A percentile compares a stretch with the other conserved stretches of the same genome.
phyloP scores from a whole-genome alignment of 2,329 filamentous ascomycete species.

The Alternaria gansuensis region DNA sequence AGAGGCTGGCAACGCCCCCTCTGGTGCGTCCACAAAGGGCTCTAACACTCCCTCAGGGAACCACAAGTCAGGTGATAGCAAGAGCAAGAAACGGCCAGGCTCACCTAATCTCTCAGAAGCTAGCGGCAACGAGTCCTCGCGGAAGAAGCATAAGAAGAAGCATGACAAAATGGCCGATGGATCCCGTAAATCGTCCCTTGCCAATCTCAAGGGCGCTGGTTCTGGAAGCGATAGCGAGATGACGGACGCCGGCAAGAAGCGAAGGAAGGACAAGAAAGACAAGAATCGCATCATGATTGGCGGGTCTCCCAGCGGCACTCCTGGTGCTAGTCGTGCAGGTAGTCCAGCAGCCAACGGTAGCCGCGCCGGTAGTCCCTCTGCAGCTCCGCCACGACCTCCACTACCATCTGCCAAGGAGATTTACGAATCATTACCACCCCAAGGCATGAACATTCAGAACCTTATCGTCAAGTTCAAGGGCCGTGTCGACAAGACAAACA shows the following conservation, averaged over 20 bases:
- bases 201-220: constrained; percentile 57
- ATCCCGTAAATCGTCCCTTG: constrained; percentile 39
- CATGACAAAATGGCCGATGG: constrained; percentile 40
- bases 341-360: constrained; percentile 54
- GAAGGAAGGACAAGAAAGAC: constrained; percentile 65
- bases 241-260: constrained; percentile 71
- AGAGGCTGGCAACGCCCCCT: constrained; percentile 56
- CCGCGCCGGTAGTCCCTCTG: constrained; percentile 42
- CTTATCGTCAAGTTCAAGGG: constrained; percentile 56
- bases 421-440: constrained; percentile 54
- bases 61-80: constrained; percentile 59
- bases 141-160: constrained; percentile 64
- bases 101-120: constrained; percentile 90
- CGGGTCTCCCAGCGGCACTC: constrained; percentile 66
- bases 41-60: constrained; percentile 71
- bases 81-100: constrained; percentile 79
- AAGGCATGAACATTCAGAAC: constrained; percentile 56
- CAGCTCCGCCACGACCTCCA: constrained; percentile 27
- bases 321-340: constrained; percentile 66
- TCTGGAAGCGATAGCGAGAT: constrained; percentile 77
- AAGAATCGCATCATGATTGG: constrained; percentile 65
- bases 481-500: constrained; percentile 50
- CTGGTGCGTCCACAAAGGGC: constrained; percentile 73
- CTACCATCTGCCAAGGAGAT: constrained; percentile 58
- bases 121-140: constrained; percentile 87